A percentile compares a stretch with the other conserved stretches of the same genome.
These are phyloP conservation scores for Ailanthus altissimus DNA, from an alignment of 345 rosid genomes.

Conservation along the genomic window DNA sequence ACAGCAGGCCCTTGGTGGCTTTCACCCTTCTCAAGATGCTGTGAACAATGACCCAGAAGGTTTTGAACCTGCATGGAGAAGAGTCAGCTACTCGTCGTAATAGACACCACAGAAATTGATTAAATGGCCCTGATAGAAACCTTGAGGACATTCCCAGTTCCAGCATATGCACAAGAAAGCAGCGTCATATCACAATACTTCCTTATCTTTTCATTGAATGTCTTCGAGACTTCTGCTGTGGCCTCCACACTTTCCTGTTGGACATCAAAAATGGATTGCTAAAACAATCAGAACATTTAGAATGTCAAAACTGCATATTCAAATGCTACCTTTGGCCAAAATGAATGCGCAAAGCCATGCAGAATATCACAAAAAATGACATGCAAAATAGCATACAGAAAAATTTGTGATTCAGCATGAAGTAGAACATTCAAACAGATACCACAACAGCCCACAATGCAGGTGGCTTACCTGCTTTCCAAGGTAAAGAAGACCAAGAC, in stretches of 20 bases:
- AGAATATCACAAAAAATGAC: background rate
- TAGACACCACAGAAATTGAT: slow-evolving; percentile 11
- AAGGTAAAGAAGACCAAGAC: slow-evolving; percentile 92
- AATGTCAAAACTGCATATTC: background rate
- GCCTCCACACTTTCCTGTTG: slow-evolving; percentile 90
- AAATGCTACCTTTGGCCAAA: background rate
- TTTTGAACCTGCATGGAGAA: slow-evolving; percentile 67
- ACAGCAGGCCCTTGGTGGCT: slow-evolving; percentile 94
- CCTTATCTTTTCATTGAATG: slow-evolving; percentile 87
- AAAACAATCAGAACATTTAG: slow-evolving; percentile 18
- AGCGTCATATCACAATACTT: slow-evolving; percentile 89
- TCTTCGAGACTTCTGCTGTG: slow-evolving; percentile 92
- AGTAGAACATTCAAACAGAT: background rate
- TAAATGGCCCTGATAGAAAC: slow-evolving; percentile 39
- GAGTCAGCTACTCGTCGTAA: slow-evolving; percentile 26
- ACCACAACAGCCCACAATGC: background rate
- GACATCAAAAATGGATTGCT: slow-evolving; percentile 17
- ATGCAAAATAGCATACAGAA: background rate
- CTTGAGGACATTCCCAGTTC: slow-evolving; percentile 98
- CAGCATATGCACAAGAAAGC: slow-evolving; percentile 97
- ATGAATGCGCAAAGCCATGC: background rate
- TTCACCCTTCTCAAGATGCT: slow-evolving; percentile 85
- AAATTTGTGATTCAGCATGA: slow-evolving; percentile 1
- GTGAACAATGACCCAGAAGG: slow-evolving; percentile 86
- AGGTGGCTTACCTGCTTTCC: slow-evolving; percentile 78